Conservation (phyloP, 2,329 filamentous ascomycete species). For the Aspergillus candidus region DNA sequence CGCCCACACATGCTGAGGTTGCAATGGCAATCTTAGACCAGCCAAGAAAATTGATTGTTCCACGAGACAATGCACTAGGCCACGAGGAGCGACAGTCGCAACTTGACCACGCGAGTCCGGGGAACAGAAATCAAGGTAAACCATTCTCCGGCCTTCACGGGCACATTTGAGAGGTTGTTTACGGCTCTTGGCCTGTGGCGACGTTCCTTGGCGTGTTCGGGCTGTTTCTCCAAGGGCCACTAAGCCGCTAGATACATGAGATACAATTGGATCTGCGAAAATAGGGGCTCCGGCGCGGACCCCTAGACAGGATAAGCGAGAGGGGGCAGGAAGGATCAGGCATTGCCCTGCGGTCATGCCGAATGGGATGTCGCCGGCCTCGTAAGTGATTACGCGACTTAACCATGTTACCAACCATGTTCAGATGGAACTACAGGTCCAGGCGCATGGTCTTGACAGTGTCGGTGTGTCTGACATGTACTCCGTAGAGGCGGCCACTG, state of each 20-base stretch:
- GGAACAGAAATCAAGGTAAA: neutral
- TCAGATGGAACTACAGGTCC: too few species aligned
- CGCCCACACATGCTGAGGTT: too few species aligned
- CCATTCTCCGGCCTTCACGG: neutral
- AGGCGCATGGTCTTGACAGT: too few species aligned
- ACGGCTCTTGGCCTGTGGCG: constrained; percentile 2
- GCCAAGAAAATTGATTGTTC: too few species aligned
- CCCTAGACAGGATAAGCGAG: neutral
- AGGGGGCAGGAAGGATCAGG: neutral
- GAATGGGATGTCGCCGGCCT: neutral
- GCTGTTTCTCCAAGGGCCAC: constrained; percentile 2
- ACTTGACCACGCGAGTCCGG: constrained; percentile 4
- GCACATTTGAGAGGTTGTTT: constrained; percentile 2
- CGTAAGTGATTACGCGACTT: neutral
- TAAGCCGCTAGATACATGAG: neutral
- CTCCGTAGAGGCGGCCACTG: too few species aligned
- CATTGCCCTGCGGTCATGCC: neutral
- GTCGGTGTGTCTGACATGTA: too few species aligned
- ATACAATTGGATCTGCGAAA: too few species aligned
- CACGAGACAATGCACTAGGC: too few species aligned
- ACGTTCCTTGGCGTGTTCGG: constrained; percentile 4
- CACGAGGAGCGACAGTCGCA: neutral
- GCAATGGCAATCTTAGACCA: too few species aligned
- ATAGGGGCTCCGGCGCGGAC: too few species aligned
- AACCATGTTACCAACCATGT: too few species aligned